Evolutionary conservation across 2,329 filamentous ascomycete genomes (phyloP).

Genomic region (Pseudocercospora vitis): DNA sequence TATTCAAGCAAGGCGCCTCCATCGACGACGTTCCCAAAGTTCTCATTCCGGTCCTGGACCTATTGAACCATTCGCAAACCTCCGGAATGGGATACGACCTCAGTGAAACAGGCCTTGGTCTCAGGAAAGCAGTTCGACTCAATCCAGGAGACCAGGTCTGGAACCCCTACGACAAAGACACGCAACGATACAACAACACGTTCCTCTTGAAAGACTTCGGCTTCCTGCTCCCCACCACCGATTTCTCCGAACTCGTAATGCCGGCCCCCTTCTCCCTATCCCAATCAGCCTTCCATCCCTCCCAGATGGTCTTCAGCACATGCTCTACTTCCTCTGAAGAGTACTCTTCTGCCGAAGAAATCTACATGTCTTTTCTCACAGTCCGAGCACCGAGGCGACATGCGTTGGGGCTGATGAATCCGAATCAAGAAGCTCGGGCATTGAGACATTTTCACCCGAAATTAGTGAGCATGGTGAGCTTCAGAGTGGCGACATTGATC

Average conservation of each 20-base stretch:
- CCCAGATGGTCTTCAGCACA: slow-evolving; percentile 8
- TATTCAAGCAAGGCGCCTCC: slow-evolving; percentile 10
- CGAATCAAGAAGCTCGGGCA: not conserved
- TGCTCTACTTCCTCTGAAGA: slow-evolving; percentile 3
- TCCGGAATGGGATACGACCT: slow-evolving; percentile 9
- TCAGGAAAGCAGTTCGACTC: not conserved
- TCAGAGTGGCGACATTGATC: slow-evolving; percentile 4
- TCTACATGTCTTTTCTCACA: not conserved
- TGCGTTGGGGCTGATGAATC: slow-evolving; percentile 6
- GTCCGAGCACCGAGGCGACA: slow-evolving; percentile 10
- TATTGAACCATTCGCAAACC: slow-evolving; percentile 10
- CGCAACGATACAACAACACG: slow-evolving; percentile 7
- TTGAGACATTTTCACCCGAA: slow-evolving; percentile 11
- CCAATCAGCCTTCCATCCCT: slow-evolving; percentile 4
- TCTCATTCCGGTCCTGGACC: slow-evolving; percentile 5
- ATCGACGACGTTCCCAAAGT: slow-evolving; percentile 13
- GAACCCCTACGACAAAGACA: slow-evolving; percentile 11
- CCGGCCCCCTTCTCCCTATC: not conserved
- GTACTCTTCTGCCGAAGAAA: slow-evolving; percentile 8
- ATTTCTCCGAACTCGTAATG: slow-evolving; percentile 1
- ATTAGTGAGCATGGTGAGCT: slow-evolving; percentile 10
- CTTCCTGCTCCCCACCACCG: slow-evolving; percentile 9
- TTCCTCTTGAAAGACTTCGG: slow-evolving; percentile 10
- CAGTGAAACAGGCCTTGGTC: not conserved
- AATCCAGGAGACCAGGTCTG: not conserved